Evolutionary conservation across 2,329 filamentous ascomycete genomes (phyloP).

Genomic region (Daldinia eschscholtzii): DNA sequence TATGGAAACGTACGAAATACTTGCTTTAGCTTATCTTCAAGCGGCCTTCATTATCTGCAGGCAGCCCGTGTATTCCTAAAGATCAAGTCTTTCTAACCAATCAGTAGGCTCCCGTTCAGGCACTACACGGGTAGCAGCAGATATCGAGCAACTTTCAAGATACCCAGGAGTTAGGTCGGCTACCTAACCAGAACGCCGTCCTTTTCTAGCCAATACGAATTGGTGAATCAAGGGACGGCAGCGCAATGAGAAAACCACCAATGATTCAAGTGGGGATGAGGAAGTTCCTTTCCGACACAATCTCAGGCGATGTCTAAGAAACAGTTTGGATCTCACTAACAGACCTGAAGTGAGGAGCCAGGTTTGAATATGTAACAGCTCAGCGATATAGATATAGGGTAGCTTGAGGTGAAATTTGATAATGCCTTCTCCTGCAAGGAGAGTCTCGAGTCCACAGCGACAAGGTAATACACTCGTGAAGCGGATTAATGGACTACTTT

Average conservation of each 20-base stretch:
- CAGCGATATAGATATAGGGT: slow-evolving; percentile 4
- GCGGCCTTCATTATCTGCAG: slow-evolving; percentile 42
- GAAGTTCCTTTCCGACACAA: slow-evolving; percentile 24
- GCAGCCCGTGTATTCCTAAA: slow-evolving; percentile 37
- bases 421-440: slow-evolving; percentile 19
- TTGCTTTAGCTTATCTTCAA: slow-evolving; percentile 36
- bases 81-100: slow-evolving; percentile 33
- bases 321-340: slow-evolving; percentile 3
- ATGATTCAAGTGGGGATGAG: slow-evolving; percentile 8
- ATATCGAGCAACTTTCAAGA: slow-evolving; percentile 37
- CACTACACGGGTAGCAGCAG: slow-evolving; percentile 43
- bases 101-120: slow-evolving; percentile 27
- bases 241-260: slow-evolving; percentile 12
- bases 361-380: slow-evolving; percentile 21
- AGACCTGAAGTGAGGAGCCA: background rate
- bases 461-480: slow-evolving; percentile 9
- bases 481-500: slow-evolving; percentile 15
- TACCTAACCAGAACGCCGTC: slow-evolving; percentile 20
- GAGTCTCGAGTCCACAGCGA: slow-evolving; percentile 1
- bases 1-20: slow-evolving; percentile 29
- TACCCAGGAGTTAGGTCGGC: slow-evolving; percentile 27
- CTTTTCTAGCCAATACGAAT: slow-evolving; percentile 27
- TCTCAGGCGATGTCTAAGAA: slow-evolving; percentile 23
- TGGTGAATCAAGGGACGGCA: slow-evolving; percentile 16
- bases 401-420: slow-evolving; percentile 17